Conservation (phyloP, 106 monocot genomes). For the Agapanthus africanus region DNA sequence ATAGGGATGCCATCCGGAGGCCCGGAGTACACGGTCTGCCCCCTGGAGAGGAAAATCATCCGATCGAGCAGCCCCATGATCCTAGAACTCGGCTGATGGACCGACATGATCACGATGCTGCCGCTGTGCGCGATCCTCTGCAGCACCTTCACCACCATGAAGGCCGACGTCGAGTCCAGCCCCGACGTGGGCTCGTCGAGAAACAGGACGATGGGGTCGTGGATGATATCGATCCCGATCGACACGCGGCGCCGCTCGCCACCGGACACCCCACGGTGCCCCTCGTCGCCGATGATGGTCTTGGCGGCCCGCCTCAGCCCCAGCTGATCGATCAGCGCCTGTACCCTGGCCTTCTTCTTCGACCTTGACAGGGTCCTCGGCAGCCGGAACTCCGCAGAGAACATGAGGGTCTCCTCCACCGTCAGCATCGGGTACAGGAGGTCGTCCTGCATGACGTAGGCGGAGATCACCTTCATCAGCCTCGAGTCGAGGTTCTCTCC, state of each 20-base stretch:
- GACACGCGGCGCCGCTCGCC: slow-evolving; percentile 78
- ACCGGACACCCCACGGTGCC: slow-evolving; percentile 77
- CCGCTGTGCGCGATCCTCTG: slow-evolving; percentile 83
- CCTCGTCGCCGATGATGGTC: slow-evolving; percentile 77
- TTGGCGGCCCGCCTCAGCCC: slow-evolving; percentile 52
- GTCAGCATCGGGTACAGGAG: slow-evolving; percentile 41
- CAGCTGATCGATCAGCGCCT: slow-evolving; percentile 68
- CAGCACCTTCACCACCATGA: slow-evolving; percentile 87
- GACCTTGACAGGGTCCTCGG: slow-evolving; percentile 45
- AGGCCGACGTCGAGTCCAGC: slow-evolving; percentile 88
- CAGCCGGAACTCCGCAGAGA: slow-evolving; percentile 68
- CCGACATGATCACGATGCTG: slow-evolving; percentile 80
- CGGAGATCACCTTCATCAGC: slow-evolving; percentile 19
- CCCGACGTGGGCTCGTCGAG: slow-evolving; percentile 97
- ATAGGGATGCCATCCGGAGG: slow-evolving; percentile 35
- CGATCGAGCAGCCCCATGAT: slow-evolving; percentile 72
- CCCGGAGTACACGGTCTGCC: slow-evolving; percentile 64
- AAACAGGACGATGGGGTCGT: slow-evolving; percentile 87
- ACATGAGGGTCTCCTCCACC: slow-evolving; percentile 32
- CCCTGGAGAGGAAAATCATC: slow-evolving; percentile 70
- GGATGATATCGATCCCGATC: slow-evolving; percentile 88
- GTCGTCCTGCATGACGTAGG: slow-evolving; percentile 57
- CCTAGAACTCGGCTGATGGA: slow-evolving; percentile 87
- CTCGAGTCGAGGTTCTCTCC: slow-evolving; percentile 6
- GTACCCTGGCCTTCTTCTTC: slow-evolving; percentile 54